phyloP scores from a whole-genome alignment of 192 early-diverging fungal species.

The Mortierella hygrophila region DNA sequence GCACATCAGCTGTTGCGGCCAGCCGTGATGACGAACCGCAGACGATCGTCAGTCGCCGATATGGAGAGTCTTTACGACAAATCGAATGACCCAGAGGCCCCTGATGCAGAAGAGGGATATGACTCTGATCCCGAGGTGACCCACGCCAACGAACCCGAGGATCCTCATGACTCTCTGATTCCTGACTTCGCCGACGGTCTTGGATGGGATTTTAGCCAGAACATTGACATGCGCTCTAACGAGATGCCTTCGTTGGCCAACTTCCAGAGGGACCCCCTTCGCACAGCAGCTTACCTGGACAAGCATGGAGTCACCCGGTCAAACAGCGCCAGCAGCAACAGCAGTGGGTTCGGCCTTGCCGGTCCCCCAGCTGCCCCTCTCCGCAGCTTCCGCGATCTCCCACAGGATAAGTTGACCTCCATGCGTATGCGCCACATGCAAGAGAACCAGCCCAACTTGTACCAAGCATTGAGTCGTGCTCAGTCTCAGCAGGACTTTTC shows the following conservation, averaged over 20 bases:
- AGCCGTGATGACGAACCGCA: slow-evolving; percentile 8
- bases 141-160: slow-evolving; percentile 20
- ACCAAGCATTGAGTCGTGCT: neutral
- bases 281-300: neutral
- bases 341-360: slow-evolving; percentile 20
- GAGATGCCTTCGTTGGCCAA: slow-evolving; percentile 19
- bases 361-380: slow-evolving; percentile 25
- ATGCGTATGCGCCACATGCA: slow-evolving; percentile 31
- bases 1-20: slow-evolving; percentile 13
- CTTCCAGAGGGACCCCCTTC: slow-evolving; percentile 5
- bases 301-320: slow-evolving; percentile 35
- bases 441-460: slow-evolving; percentile 14
- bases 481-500: slow-evolving; percentile 24
- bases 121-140: slow-evolving; percentile 53
- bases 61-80: slow-evolving; percentile 42
- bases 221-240: neutral
- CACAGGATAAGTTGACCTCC: slow-evolving; percentile 22
- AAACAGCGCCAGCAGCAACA: slow-evolving; percentile 41
- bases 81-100: slow-evolving; percentile 7
- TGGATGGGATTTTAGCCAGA: slow-evolving; percentile 32
- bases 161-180: slow-evolving; percentile 8
- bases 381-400: slow-evolving; percentile 19
- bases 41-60: slow-evolving; percentile 39
- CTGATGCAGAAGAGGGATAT: slow-evolving; percentile 27
- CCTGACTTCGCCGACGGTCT: slow-evolving; percentile 49